Conservation (phyloP, 139 green algal genomes). For the Limnomonas spitsbergensis region DNA sequence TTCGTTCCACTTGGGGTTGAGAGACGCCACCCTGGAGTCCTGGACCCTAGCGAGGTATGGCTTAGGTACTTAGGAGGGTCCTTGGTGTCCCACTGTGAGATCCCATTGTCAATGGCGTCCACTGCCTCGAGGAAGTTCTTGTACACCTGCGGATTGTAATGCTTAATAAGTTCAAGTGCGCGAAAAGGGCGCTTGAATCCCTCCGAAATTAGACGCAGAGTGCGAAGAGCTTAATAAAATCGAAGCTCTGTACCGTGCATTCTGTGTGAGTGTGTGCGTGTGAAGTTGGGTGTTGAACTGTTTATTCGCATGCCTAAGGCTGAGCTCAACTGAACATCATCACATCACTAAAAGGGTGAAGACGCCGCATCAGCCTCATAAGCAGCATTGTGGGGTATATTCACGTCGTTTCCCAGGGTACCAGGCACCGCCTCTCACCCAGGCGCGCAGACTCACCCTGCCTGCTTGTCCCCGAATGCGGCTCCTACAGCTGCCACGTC, state of each 20-base stretch:
- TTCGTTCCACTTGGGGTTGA: slow-evolving; percentile 92
- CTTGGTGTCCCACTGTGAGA: slow-evolving; percentile 59
- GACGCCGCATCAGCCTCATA: too few relatives aligned
- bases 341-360: neutral
- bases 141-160: slow-evolving; percentile 70
- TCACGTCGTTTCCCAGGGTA: too few relatives aligned
- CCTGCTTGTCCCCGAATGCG: neutral
- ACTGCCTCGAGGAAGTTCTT: slow-evolving; percentile 92
- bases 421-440: too few relatives aligned
- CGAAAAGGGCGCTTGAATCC: too few relatives aligned
- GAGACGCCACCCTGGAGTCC: slow-evolving; percentile 73
- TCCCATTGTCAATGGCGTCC: slow-evolving; percentile 95
- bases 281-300: too few relatives aligned
- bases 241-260: too few relatives aligned
- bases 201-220: neutral
- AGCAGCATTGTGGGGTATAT: too few relatives aligned
- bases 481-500: neutral
- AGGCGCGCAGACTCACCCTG: slow-evolving; percentile 8
- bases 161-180: too few relatives aligned
- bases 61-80: slow-evolving; percentile 64
- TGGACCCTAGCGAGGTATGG: slow-evolving; percentile 76
- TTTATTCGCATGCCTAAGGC: too few relatives aligned
- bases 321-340: slow-evolving; percentile 1
- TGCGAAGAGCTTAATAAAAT: neutral
- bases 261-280: too few relatives aligned